Base-by-base conservation (phyloP, 768 basidiomycete species). In the Amanita pallidorosea region DNA sequence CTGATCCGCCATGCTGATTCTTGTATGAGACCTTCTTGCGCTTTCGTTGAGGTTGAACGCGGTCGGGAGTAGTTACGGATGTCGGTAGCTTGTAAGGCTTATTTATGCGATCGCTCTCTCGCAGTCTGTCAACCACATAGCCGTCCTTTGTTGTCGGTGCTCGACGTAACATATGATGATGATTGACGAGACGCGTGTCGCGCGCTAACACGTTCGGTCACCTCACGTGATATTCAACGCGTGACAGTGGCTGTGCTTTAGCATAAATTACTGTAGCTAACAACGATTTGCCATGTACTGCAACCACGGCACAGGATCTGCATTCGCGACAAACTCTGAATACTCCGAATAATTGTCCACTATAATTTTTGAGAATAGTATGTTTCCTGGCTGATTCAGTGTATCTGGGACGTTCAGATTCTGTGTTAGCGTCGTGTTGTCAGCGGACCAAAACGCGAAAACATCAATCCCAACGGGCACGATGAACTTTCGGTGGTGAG, bases 21-120 rank as follows among this genome's bases (percentile, higher is more conserved):
- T 86, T 88, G 73, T 95, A 95, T 0, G 85, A 89, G 20, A 92
- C 81, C 23, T 88, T 81, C 60, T 90, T 94, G 45, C 92, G 80
- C 64, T 95, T 96, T 22, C 92, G 77, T 56, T 74, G 73, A 0
- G 82, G 84, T 57, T 85, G 83, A 5, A 69, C 66, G 33, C 79
- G 79, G 41, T 78, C 75, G 18, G 73, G 57, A 9, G 69, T 59
- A 36, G 58, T 61, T 9, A 71, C 60, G 25, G 70, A 57, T 1
- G 81, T 74, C 4, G 89, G 89, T 1, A 83, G 70, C 61, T 88
- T 90, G 73, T 90, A 92, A 0, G 86, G 89, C 58, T 83, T 82
- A 68, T 81, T 83, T 25, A 90, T 66, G 44, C 86, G 80, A 13
- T 67, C 71, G 58, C 83, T 88, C 61, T 88, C 88, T 47, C 80